These are phyloP conservation scores for Trametes versicolor DNA, from an alignment of 1,284 basidiomycete species.

Conservation along the genomic window DNA sequence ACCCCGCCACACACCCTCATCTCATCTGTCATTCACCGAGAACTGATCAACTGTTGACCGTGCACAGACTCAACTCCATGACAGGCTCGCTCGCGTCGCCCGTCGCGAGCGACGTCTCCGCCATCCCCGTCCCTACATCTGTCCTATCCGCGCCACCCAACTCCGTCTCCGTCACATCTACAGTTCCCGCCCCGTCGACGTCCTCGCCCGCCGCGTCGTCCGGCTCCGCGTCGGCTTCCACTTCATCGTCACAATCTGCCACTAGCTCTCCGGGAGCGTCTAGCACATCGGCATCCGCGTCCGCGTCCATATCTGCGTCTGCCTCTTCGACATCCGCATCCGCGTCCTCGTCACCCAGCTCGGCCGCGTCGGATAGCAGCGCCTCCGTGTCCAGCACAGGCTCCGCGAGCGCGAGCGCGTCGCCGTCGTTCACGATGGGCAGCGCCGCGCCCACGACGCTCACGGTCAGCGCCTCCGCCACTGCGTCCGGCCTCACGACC, in stretches of 20 bases:
- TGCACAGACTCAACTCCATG: conserved; percentile 62
- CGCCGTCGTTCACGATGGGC: background rate
- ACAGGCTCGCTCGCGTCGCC: conserved; percentile 62
- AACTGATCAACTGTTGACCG: conserved; percentile 4
- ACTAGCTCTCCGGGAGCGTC: background rate
- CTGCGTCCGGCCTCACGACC: conserved; percentile 17
- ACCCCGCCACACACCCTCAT: no score
- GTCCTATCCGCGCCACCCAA: conserved; percentile 36
- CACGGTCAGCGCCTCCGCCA: conserved; percentile 10
- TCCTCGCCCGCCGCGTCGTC: background rate
- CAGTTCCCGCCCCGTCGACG: conserved; percentile 9
- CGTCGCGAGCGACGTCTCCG: conserved; percentile 56
- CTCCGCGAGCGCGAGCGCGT: background rate
- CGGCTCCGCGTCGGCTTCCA: background rate
- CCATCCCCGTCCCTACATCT: conserved; percentile 56
- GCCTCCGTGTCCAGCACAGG: background rate
- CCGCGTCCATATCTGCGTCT: background rate
- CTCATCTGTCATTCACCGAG: background rate
- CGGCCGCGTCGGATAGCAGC: background rate
- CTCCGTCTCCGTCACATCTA: conserved; percentile 31
- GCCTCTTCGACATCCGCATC: background rate
- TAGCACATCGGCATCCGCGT: background rate
- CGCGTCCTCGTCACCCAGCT: background rate
- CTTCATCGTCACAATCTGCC: background rate
- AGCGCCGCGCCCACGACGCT: conserved; percentile 15